Conservation (phyloP, 306 rosid genomes). For the Quercus engelmannii region DNA sequence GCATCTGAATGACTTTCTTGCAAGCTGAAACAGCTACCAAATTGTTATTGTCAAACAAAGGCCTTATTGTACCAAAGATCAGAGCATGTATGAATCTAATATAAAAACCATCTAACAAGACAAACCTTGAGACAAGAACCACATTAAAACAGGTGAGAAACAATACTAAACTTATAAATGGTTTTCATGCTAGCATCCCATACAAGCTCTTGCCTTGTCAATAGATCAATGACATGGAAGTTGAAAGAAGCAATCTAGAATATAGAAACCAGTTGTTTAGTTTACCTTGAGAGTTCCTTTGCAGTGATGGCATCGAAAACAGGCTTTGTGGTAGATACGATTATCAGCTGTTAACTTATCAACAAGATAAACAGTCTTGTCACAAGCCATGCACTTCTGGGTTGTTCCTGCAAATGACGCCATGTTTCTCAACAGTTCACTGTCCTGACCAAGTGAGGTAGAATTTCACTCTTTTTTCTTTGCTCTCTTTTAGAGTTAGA, state of each 20-base stretch:
- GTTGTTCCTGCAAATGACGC: conserved; percentile 99
- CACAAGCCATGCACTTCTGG: conserved; percentile 99
- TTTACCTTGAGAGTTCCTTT: conserved; percentile 96
- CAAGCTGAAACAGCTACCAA: background rate
- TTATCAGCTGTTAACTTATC: conserved; percentile 94
- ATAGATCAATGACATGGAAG: background rate
- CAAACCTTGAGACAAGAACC: background rate
- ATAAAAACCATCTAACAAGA: background rate
- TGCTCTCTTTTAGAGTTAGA: background rate
- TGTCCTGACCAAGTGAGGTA: conserved; percentile 8
- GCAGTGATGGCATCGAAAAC: conserved; percentile 98
- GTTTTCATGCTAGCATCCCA: background rate
- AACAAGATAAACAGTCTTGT: conserved; percentile 90
- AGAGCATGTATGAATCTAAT: too few relatives aligned
- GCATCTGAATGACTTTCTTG: background rate
- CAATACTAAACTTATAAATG: background rate
- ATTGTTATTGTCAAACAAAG: too few relatives aligned
- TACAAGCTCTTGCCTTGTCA: background rate
- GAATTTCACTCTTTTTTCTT: conserved; percentile 1
- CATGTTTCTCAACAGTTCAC: conserved; percentile 35
- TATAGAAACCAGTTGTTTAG: too few relatives aligned
- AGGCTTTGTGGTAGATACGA: conserved; percentile 90
- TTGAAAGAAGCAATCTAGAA: background rate
- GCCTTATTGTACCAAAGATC: too few relatives aligned
- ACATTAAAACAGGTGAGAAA: background rate